Percentiles rank a stretch among this genome's conserved stretches.
Conservation (phyloP, 2,329 filamentous ascomycete genomes). For the Hymenoscyphus linearis region DNA sequence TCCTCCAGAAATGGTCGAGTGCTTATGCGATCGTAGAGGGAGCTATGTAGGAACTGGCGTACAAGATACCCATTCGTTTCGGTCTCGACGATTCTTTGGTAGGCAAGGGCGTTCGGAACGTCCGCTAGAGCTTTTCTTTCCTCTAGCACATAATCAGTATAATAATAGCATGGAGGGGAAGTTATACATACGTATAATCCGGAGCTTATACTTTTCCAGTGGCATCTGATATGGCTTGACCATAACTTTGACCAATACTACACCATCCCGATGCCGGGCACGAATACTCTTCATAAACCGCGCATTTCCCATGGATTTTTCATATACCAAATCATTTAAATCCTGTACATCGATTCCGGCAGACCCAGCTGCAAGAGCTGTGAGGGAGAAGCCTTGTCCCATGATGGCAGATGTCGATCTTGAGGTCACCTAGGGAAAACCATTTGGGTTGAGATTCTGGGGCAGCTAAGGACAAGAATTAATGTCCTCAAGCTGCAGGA, state of each 20-base stretch:
- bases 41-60: slow-evolving; percentile 92
- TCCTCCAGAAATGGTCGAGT: slow-evolving; percentile 94
- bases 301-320: slow-evolving; percentile 84
- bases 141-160: slow-evolving; percentile 41
- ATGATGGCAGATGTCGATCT: slow-evolving; percentile 44
- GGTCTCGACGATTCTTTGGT: slow-evolving; percentile 88
- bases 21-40: slow-evolving; percentile 92
- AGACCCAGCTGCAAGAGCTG: slow-evolving; percentile 83
- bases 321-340: slow-evolving; percentile 83
- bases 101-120: slow-evolving; percentile 85
- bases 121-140: slow-evolving; percentile 75
- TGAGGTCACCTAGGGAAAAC: slow-evolving; percentile 26
- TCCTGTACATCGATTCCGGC: slow-evolving; percentile 93
- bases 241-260: slow-evolving; percentile 90
- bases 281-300: slow-evolving; percentile 97
- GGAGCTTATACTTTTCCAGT: slow-evolving; percentile 71
- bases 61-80: slow-evolving; percentile 88
- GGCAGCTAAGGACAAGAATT: slow-evolving; percentile 19
- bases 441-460: slow-evolving; percentile 19
- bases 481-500: slow-evolving; percentile 23
- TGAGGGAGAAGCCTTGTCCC: slow-evolving; percentile 95
- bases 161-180: background rate
- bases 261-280: slow-evolving; percentile 81
- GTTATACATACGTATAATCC: slow-evolving; percentile 60
- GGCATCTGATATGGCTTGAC: slow-evolving; percentile 88